A percentile compares a stretch with the other conserved stretches of the same genome.
These are phyloP conservation scores for Zygosaccharomyces pseudobailii DNA, from an alignment of 1,139 yeast species.

Conservation along the genomic window DNA sequence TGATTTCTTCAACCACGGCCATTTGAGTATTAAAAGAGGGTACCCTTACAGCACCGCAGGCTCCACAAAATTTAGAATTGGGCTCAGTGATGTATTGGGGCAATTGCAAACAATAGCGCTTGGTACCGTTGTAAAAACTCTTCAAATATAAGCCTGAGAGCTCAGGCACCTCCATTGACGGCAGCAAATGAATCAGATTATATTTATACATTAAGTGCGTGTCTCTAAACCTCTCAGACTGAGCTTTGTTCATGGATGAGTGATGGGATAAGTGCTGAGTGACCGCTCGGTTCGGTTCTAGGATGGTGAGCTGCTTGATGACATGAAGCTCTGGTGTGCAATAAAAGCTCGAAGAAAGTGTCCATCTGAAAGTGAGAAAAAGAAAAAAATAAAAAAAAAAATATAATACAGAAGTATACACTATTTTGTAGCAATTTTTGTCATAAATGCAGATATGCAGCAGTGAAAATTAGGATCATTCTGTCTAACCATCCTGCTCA, in stretches of 20 bases:
- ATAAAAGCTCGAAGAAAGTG: no score
- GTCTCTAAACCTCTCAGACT: slow-evolving; percentile 27
- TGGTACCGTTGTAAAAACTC: slow-evolving; percentile 29
- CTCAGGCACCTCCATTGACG: slow-evolving; percentile 22
- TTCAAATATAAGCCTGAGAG: slow-evolving; percentile 31
- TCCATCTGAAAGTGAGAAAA: not conserved
- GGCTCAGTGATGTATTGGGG: slow-evolving; percentile 23
- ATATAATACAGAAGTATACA: no score
- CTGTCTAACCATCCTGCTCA: not conserved
- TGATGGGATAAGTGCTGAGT: no score
- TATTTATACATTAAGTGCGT: slow-evolving; percentile 29
- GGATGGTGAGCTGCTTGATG: no score
- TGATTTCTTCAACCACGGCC: slow-evolving; percentile 13
- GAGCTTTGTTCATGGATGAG: slow-evolving; percentile 22
- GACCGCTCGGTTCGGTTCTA: no score
- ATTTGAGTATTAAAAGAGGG: slow-evolving; percentile 43
- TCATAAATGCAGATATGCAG: not conserved
- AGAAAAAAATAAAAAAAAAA: not conserved
- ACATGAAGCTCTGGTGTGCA: no score
- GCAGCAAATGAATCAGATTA: slow-evolving; percentile 26
- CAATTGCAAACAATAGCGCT: slow-evolving; percentile 26
- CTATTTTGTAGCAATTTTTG: not conserved
- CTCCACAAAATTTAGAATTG: slow-evolving; percentile 40
- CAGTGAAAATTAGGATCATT: not conserved
- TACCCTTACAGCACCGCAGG: slow-evolving; percentile 44